Evolutionary conservation across 768 basidiomycete species (phyloP), one percentile per base, ranked within the genome.

Genomic region (Lepiota brunneoincarnata): DNA sequence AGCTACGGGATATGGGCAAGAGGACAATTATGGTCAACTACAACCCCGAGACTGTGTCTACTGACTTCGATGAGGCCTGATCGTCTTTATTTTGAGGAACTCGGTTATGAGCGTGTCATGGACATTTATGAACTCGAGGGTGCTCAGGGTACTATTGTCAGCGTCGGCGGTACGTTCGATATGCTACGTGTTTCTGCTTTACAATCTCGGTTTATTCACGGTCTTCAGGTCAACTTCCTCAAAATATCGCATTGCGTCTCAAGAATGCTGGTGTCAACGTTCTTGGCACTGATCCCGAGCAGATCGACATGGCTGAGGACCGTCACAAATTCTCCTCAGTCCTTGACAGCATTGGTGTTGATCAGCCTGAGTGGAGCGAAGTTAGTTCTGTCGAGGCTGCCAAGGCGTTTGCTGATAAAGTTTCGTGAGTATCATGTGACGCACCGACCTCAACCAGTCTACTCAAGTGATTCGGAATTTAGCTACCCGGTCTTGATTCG

Each of bases 31-130:
- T 98, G 96, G 81, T 99, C 80, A 99, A 99, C 78, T 99, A 99
- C 73, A 99, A 98, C 72, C 96, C 96, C 7, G 97, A 99, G 73
- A 99, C 97, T 3, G 97, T 98, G 38, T 98, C 95, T 6, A 99
- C 97, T 54, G 97, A 98, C 70, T 99, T 95, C 69, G 97, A 99
- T 65, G 97, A 99, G 74, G 97, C 97, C n/a, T n/a, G 97, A 98
- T 64, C 78, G 97, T 54, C 75, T 99, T 43, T 99, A 99, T 77
- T 99, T 99, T 67, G 97, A 99, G 69, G 96, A 98, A 68, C 83
- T 99, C 54, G 93, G 96, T 46, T 98, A 82, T 73, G 97, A 99
- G 72, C 85, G 96, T 38, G 95, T 99, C 58, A 98, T 99, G 96
- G 97, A 99, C 70, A 98, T 99, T 63, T 99, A 98, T 64, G 97